Conservation (phyloP, 371 early-diverging fungal genomes). For the Capillidium rhysosporum region DNA sequence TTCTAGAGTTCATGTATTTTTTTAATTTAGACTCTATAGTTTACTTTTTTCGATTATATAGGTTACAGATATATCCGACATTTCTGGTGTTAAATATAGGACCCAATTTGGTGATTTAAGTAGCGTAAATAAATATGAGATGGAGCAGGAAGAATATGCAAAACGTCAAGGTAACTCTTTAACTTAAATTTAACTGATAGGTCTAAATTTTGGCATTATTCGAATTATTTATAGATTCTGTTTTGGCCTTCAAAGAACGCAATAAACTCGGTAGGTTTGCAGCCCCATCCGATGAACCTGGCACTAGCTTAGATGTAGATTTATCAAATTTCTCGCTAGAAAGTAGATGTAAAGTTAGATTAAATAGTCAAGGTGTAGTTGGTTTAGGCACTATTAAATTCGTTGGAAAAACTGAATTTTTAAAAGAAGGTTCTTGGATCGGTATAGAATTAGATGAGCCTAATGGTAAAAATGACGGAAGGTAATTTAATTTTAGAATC, state of each 20-base stretch:
- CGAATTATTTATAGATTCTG: slow-evolving; percentile 32
- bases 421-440: slow-evolving; percentile 67
- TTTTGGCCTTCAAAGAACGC: slow-evolving; percentile 71
- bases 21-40: not conserved
- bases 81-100: slow-evolving; percentile 28
- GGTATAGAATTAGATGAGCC: slow-evolving; percentile 94
- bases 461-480: slow-evolving; percentile 84
- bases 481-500: slow-evolving; percentile 13
- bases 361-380: slow-evolving; percentile 20
- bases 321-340: slow-evolving; percentile 42
- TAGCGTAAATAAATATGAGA: slow-evolving; percentile 79
- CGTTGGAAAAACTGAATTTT: slow-evolving; percentile 56
- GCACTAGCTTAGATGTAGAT: too few species aligned
- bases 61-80: slow-evolving; percentile 29
- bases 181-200: not conserved
- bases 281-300: slow-evolving; percentile 20
- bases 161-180: slow-evolving; percentile 33
- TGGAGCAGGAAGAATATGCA: slow-evolving; percentile 68
- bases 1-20: not conserved
- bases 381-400: slow-evolving; percentile 64
- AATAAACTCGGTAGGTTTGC: slow-evolving; percentile 78
- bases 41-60: not conserved
- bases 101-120: slow-evolving; percentile 70
- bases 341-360: slow-evolving; percentile 65
- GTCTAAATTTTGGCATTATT: not conserved